Evolutionary conservation across 305 asterid genomes (phyloP).

Genomic region (Fraxinus dipetala): DNA sequence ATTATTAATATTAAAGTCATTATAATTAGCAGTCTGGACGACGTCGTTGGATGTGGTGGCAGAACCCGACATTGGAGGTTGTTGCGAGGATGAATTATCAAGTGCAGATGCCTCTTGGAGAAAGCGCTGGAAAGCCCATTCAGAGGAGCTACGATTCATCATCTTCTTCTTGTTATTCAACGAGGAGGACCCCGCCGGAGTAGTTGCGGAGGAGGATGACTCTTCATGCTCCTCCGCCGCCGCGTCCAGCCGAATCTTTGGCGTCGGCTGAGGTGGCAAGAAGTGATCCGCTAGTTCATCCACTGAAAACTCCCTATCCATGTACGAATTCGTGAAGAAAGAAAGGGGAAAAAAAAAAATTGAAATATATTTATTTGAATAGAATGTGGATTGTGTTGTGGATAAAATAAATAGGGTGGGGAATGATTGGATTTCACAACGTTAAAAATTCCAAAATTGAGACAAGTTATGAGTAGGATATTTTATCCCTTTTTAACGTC

Average conservation of each 20-base stretch:
- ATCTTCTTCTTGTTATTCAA: slow-evolving; percentile 25
- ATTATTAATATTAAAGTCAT: background rate
- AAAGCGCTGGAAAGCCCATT: slow-evolving; percentile 85
- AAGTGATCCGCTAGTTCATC: slow-evolving; percentile 39
- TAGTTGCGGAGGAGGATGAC: slow-evolving; percentile 38
- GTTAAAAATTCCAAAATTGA: background rate
- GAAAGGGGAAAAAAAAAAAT: background rate
- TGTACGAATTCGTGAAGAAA: background rate
- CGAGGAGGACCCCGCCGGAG: slow-evolving; percentile 31
- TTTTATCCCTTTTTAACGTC: background rate
- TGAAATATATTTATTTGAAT: background rate
- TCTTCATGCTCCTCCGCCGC: slow-evolving; percentile 19
- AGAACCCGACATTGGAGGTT: background rate
- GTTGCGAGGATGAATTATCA: slow-evolving; percentile 29
- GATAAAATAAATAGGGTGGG: background rate
- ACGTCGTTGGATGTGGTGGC: slow-evolving; percentile 30
- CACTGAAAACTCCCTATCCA: slow-evolving; percentile 41
- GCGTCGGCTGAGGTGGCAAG: slow-evolving; percentile 35
- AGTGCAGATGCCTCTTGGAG: slow-evolving; percentile 58
- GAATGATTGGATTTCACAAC: background rate
- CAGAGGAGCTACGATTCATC: slow-evolving; percentile 88
- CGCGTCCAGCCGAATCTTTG: slow-evolving; percentile 25
- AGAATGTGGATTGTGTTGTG: background rate
- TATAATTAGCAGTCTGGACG: slow-evolving; percentile 24
- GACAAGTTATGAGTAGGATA: background rate